Conservation (phyloP, 495 filamentous ascomycete species). For the Penicillium herquei region DNA sequence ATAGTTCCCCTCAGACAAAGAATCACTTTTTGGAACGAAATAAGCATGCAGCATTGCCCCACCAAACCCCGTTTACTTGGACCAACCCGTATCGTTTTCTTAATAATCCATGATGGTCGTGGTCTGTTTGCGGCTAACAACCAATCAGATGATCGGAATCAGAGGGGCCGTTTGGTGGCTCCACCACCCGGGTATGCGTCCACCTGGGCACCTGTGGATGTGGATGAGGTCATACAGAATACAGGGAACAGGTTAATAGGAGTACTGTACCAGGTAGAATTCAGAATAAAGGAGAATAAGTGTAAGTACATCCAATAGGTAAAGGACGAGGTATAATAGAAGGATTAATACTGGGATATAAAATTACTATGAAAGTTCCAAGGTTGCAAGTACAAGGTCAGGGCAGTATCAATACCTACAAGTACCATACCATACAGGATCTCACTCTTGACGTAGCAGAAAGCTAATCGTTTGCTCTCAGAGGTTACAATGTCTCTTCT, state of each 20-base stretch:
- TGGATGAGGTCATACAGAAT: neutral
- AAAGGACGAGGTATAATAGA: no score
- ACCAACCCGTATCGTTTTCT: constrained; percentile 3
- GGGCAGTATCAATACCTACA: constrained; percentile 8
- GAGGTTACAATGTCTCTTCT: constrained; percentile 29
- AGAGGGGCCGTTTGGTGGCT: constrained; percentile 5
- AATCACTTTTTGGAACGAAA: constrained; percentile 1
- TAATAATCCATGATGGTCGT: neutral
- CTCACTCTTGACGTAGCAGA: constrained; percentile 38
- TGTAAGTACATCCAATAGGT: neutral
- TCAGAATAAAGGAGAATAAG: neutral
- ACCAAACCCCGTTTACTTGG: constrained; percentile 13
- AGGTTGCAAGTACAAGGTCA: neutral
- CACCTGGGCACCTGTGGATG: neutral
- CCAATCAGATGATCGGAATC: constrained; percentile 12
- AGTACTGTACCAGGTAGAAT: neutral
- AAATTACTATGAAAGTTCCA: no score
- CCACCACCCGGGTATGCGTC: constrained; percentile 13
- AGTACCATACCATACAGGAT: constrained; percentile 14
- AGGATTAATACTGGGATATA: no score
- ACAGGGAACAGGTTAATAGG: neutral
- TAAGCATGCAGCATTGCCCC: constrained; percentile 21
- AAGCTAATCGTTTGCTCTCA: constrained; percentile 39
- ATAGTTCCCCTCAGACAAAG: no score
- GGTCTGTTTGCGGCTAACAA: constrained; percentile 15